Base-by-base conservation (phyloP, 2,329 filamentous ascomycete genomes). In the Huntiella abstrusa region DNA sequence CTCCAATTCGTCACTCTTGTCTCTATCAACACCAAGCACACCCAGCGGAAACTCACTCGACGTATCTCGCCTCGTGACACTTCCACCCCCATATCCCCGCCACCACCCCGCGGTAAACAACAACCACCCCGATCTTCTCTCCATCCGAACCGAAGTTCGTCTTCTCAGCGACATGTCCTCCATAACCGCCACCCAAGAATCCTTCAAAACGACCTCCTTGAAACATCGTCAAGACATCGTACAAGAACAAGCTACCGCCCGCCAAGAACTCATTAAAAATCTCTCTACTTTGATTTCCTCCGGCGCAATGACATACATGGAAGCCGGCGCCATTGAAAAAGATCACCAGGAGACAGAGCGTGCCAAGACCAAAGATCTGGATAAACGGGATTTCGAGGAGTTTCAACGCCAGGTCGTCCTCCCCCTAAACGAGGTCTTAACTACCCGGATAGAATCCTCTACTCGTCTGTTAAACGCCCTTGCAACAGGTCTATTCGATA, bases 71-170 rank as follows among this genome's bases (percentile, higher is more conserved):
- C 73, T 98, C 1, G 82, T 98, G 4, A 95, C 91, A 0, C 68
- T 98, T 28, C 91, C 91, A 6, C 91, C 91, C 1, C 83, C 91
- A 2, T 96, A 93, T 59, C 91, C 91, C 1, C 79, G 88, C 5
- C 88, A 96, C 56, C 82, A 96, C 55, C 91, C 91, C 6, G 91
- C 91, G 0, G 83, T 96, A 12, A 95, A 93, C 59, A 98, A 96
- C 57, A 92, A 76, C 54, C 91, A 98, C 57, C 91, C 91, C 0
- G 81, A 92, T 52, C 70, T 98, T n/a, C 72, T 80, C 0, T 70
- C 76, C 1, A 87, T 83, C 41, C 77, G 91, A 43, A 76, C 70
- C 3, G 71, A 77, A 0, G 81, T 95, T 15, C 75, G 86, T 11
- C 69, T 71, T 1, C 64, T 94, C 36, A 81, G 78, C 45, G 78